Evolutionary conservation across 345 rosid genomes (phyloP).

Genomic region (Clausena lansium): DNA sequence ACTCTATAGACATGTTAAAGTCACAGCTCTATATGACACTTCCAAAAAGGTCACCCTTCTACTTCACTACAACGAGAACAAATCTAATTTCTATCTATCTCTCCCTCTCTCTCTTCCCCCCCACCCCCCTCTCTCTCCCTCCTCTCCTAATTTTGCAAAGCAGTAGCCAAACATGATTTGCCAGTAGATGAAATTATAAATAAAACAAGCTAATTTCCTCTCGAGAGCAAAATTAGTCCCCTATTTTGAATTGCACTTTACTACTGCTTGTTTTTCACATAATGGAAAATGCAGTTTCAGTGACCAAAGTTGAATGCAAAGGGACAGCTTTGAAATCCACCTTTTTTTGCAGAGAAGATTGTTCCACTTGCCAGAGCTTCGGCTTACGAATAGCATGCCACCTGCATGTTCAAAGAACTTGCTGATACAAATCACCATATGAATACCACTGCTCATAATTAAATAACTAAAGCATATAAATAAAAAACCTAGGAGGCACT

Average conservation of each 20-base stretch:
- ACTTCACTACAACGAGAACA: not conserved
- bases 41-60: not conserved
- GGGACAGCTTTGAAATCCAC: constrained; percentile 24
- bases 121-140: not conserved
- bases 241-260: not conserved
- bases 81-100: not conserved
- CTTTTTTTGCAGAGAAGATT: constrained; percentile 51
- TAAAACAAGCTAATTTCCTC: not conserved
- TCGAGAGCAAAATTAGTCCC: not conserved
- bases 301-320: not conserved
- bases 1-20: not conserved
- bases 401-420: constrained; percentile 40
- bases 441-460: not conserved
- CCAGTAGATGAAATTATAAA: not conserved
- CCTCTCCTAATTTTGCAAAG: no score
- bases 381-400: constrained; percentile 93
- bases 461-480: constrained; percentile 6
- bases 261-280: not conserved
- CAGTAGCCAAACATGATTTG: not conserved
- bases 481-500: constrained; percentile 60
- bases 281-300: not conserved
- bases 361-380: constrained; percentile 86
- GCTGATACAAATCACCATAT: not conserved
- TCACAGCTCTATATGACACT: no score
- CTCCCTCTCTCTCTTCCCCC: not conserved